These are phyloP conservation scores for Brasenia schreberi DNA, from an alignment of 164 flowering plant species.

Conservation along the genomic window DNA sequence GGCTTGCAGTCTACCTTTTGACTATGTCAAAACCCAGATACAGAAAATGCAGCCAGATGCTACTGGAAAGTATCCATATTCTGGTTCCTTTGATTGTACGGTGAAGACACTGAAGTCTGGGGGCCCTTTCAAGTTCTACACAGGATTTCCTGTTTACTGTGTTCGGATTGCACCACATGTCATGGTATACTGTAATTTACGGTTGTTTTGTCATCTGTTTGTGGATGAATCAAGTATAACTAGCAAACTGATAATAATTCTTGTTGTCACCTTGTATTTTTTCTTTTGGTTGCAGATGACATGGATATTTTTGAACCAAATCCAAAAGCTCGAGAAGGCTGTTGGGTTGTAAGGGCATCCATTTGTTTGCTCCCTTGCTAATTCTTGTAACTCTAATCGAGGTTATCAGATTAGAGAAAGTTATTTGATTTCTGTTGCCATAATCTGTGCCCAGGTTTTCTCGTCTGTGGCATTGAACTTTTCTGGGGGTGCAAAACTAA, in stretches of 20 bases:
- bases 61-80: constrained; percentile 67
- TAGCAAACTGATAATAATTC: too few relatives aligned
- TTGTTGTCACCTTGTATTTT: not conserved
- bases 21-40: constrained; percentile 87
- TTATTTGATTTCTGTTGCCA: not conserved
- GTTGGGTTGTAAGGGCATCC: constrained; percentile 32
- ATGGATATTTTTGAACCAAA: constrained; percentile 94
- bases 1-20: constrained; percentile 95
- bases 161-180: constrained; percentile 96
- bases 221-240: not conserved
- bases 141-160: constrained; percentile 93
- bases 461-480: not conserved
- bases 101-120: constrained; percentile 79
- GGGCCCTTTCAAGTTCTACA: constrained; percentile 85
- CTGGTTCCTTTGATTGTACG: constrained; percentile 80
- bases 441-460: not conserved
- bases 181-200: constrained; percentile 46
- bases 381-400: not conserved
- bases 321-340: constrained; percentile 55
- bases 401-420: not conserved
- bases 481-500: not conserved
- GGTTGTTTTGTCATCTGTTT: not conserved
- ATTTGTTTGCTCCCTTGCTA: not conserved
- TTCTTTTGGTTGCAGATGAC: constrained; percentile 59
- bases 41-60: constrained; percentile 99